Evolutionary conservation across 176 grass and related monocot species (phyloP).

Genomic region (Echinochloa phyllopogon): DNA sequence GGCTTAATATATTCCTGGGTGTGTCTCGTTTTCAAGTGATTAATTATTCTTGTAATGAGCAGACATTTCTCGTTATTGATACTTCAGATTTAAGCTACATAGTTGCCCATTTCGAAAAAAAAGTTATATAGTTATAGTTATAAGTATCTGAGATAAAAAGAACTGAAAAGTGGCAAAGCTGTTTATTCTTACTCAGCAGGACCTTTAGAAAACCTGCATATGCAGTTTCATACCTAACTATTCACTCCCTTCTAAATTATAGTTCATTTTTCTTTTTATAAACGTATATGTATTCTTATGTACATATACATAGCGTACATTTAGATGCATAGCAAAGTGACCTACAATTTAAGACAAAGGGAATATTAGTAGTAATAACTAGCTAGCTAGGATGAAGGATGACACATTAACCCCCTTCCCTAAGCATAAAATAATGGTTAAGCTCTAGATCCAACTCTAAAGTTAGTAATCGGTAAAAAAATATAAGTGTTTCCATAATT

Average conservation of each 20-base stretch:
- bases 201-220: neutral
- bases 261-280: too few species aligned
- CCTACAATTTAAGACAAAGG: too few species aligned
- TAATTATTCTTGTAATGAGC: neutral
- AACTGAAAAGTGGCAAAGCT: neutral
- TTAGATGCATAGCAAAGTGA: too few species aligned
- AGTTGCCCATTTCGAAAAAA: too few species aligned
- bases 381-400: neutral
- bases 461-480: too few species aligned
- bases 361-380: too few species aligned
- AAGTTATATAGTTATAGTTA: neutral
- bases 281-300: too few species aligned
- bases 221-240: neutral
- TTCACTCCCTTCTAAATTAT: too few species aligned
- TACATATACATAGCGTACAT: too few species aligned
- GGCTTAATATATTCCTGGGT: neutral
- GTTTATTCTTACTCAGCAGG: neutral
- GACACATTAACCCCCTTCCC: neutral
- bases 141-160: neutral
- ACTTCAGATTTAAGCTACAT: neutral
- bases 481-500: neutral
- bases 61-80: neutral
- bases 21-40: neutral
- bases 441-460: neutral
- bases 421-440: constrained; percentile 31